These are phyloP conservation scores for Theobroma cacao DNA, from an alignment of 345 rosid species.

Conservation along the genomic window DNA sequence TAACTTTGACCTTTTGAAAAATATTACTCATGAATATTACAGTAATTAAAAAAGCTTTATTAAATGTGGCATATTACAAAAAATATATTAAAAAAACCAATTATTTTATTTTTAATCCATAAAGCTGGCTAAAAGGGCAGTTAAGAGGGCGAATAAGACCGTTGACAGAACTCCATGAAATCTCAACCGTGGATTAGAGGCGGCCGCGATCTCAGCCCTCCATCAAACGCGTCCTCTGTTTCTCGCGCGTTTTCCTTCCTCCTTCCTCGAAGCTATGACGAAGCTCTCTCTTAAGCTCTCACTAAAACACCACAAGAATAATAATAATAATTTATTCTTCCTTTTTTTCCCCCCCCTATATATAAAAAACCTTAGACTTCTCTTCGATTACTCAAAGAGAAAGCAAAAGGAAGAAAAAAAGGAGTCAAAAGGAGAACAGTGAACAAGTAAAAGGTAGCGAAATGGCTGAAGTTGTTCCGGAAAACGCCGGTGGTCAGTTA, in stretches of 20 bases:
- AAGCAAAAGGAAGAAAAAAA: conserved; percentile 3
- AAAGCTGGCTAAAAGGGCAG: neutral
- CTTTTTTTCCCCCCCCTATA: neutral
- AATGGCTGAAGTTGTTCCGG: conserved; percentile 34
- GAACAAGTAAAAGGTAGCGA: neutral
- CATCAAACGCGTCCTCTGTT: conserved; percentile 3
- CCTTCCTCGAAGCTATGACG: conserved; percentile 57
- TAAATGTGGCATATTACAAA: no score
- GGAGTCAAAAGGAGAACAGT: neutral
- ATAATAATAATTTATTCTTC: neutral
- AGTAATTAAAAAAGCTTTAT: no score
- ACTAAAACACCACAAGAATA: neutral
- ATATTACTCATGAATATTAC: neutral
- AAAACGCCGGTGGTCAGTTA: conserved; percentile 44
- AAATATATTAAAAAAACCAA: no score
- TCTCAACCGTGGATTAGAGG: conserved; percentile 41
- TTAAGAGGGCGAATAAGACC: neutral
- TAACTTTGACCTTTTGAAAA: neutral
- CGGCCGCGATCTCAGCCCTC: conserved; percentile 53
- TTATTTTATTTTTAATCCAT: neutral
- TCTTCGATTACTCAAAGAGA: neutral
- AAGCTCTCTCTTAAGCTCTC: conserved; percentile 11
- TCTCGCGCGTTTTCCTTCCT: conserved; percentile 41
- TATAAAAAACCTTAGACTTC: neutral
- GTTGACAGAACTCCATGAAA: neutral